phyloP scores from a whole-genome alignment of 192 early-diverging fungal species.

The Backusella morwellensis region DNA sequence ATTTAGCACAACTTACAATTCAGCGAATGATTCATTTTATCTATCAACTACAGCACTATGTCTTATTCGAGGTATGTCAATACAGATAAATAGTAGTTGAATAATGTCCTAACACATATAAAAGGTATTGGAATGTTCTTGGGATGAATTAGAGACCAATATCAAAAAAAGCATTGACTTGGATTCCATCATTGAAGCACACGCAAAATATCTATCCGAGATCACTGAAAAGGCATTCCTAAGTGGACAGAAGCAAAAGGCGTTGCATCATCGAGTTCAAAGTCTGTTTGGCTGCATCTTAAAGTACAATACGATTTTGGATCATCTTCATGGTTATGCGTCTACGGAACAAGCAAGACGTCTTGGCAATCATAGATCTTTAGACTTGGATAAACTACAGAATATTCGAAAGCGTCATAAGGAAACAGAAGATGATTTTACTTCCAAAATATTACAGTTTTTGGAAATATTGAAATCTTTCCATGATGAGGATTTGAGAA shows the following conservation, averaged over 20 bases:
- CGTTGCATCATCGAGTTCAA: slow-evolving; percentile 43
- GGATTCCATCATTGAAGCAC: slow-evolving; percentile 78
- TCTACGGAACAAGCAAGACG: slow-evolving; percentile 35
- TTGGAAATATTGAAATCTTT: slow-evolving; percentile 46
- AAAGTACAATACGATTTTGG: slow-evolving; percentile 53
- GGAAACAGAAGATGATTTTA: slow-evolving; percentile 35
- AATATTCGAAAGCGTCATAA: slow-evolving; percentile 26
- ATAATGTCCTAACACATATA: not conserved
- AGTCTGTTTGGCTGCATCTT: slow-evolving; percentile 66
- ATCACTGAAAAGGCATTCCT: slow-evolving; percentile 70
- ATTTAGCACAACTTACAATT: slow-evolving; percentile 64
- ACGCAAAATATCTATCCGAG: slow-evolving; percentile 68
- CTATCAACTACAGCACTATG: slow-evolving; percentile 91
- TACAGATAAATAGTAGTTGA: too few relatives aligned
- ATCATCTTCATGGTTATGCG: slow-evolving; percentile 48
- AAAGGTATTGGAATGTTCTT: slow-evolving; percentile 83
- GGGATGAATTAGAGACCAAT: slow-evolving; percentile 70
- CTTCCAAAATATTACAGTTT: slow-evolving; percentile 41
- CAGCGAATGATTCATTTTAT: slow-evolving; percentile 94
- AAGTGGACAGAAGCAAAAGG: slow-evolving; percentile 25
- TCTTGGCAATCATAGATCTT: not conserved
- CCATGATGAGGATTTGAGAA: slow-evolving; percentile 69
- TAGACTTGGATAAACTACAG: slow-evolving; percentile 22
- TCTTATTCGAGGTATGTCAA: slow-evolving; percentile 76
- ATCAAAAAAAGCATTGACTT: slow-evolving; percentile 68